phyloP scores from a whole-genome alignment of 768 basidiomycete genomes.

The Xerocomus potaroensis region DNA sequence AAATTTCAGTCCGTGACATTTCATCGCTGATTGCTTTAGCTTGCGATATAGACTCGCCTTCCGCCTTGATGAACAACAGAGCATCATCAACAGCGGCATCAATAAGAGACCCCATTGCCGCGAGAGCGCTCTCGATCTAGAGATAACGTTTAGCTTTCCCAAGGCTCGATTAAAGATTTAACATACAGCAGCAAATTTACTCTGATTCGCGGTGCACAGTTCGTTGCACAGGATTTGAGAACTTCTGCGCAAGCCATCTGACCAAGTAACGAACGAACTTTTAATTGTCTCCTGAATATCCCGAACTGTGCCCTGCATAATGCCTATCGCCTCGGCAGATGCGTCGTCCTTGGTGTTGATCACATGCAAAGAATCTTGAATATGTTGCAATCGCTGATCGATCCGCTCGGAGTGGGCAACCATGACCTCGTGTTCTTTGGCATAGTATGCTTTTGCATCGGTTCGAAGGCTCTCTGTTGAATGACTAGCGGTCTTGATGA shows the following conservation, averaged over 20 bases:
- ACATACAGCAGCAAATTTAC: slow-evolving; percentile 44
- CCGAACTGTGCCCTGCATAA: slow-evolving; percentile 46
- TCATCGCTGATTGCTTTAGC: slow-evolving; percentile 46
- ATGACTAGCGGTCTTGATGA: slow-evolving; percentile 53
- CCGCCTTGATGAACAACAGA: slow-evolving; percentile 50
- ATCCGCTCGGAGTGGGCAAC: slow-evolving; percentile 48
- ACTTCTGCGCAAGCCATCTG: slow-evolving; percentile 44
- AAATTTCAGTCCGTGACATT: slow-evolving; percentile 49
- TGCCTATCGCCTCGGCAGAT: slow-evolving; percentile 48
- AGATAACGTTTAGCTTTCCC: slow-evolving; percentile 4
- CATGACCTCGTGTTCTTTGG: slow-evolving; percentile 53
- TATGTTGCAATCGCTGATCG: slow-evolving; percentile 51
- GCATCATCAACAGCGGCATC: slow-evolving; percentile 58
- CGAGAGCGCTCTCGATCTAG: slow-evolving; percentile 55
- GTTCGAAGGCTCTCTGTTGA: slow-evolving; percentile 48
- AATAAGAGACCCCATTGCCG: slow-evolving; percentile 53
- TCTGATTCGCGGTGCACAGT: slow-evolving; percentile 39
- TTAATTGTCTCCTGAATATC: slow-evolving; percentile 53
- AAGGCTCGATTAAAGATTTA: background rate
- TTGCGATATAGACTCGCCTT: slow-evolving; percentile 48
- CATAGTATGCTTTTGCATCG: slow-evolving; percentile 54
- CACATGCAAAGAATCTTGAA: slow-evolving; percentile 47
- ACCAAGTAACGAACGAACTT: slow-evolving; percentile 52
- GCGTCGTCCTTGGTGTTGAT: slow-evolving; percentile 55
- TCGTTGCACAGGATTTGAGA: slow-evolving; percentile 47